A percentile compares a stretch with the other conserved stretches of the same genome.
Evolutionary conservation across 805 yeast species (phyloP).

Genomic region (Zygoascus biomembranicola): DNA sequence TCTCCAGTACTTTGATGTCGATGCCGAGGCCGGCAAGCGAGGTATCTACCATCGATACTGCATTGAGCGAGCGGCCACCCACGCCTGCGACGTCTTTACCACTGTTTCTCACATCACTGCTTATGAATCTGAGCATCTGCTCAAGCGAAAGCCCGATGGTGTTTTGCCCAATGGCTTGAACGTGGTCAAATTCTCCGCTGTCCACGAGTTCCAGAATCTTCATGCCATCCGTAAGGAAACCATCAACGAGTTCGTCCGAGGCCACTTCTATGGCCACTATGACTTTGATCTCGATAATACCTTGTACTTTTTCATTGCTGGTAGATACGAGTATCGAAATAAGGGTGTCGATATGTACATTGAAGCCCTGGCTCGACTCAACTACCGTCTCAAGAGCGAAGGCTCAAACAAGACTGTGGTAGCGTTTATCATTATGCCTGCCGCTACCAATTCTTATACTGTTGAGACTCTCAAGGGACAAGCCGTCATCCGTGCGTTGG

Average conservation of each 20-base stretch:
- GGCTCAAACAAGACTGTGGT: slow-evolving; percentile 89
- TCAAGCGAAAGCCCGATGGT: slow-evolving; percentile 95
- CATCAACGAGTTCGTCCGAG: slow-evolving; percentile 89
- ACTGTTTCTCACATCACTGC: slow-evolving; percentile 98
- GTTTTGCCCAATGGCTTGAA: slow-evolving; percentile 94
- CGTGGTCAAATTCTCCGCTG: slow-evolving; percentile 93
- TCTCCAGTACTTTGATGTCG: slow-evolving; percentile 82
- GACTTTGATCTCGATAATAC: slow-evolving; percentile 94
- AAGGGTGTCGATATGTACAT: slow-evolving; percentile 95
- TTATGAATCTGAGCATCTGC: slow-evolving; percentile 82
- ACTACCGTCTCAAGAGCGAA: slow-evolving; percentile 71
- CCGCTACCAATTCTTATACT: slow-evolving; percentile 86
- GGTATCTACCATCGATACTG: slow-evolving; percentile 97
- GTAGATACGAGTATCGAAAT: slow-evolving; percentile 92
- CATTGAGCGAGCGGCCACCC: slow-evolving; percentile 94
- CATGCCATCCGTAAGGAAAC: slow-evolving; percentile 88
- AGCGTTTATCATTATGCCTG: slow-evolving; percentile 98
- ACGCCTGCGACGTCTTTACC: slow-evolving; percentile 92
- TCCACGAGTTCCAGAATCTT: slow-evolving; percentile 94
- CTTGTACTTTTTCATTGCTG: slow-evolving; percentile 90
- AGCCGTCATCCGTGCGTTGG: slow-evolving; percentile 88
- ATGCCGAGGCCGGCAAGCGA: slow-evolving; percentile 94
- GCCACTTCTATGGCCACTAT: slow-evolving; percentile 94
- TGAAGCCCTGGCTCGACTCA: slow-evolving; percentile 85
- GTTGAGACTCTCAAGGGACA: slow-evolving; percentile 94